Evolutionary conservation across 495 filamentous ascomycete genomes (phyloP).

Genomic region (Penicillium antarcticum): DNA sequence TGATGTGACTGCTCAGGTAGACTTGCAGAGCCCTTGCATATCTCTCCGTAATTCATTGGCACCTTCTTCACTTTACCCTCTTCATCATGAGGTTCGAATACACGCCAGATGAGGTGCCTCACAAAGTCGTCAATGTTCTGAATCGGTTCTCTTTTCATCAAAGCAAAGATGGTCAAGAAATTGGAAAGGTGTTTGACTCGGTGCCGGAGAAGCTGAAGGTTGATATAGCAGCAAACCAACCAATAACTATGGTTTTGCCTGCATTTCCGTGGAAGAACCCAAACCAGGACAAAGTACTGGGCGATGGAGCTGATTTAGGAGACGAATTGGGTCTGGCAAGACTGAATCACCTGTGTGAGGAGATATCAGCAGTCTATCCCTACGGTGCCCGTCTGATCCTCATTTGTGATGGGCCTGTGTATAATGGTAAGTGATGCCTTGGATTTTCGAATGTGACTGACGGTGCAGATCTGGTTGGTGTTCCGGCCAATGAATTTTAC

Average conservation of each 20-base stretch:
- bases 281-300: conserved; percentile 2
- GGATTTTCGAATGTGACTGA: neutral
- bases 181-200: conserved; percentile 1
- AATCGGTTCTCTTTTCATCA: neutral
- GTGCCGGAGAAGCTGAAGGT: conserved; percentile 1
- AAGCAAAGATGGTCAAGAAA: conserved; percentile 1
- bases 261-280: conserved; percentile 9
- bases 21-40: too few relatives aligned
- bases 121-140: neutral
- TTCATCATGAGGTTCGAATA: conserved; percentile 4
- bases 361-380: conserved; percentile 7
- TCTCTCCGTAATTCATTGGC: too few relatives aligned
- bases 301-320: neutral
- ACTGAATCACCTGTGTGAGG: conserved; percentile 6
- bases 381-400: conserved; percentile 7
- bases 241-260: conserved; percentile 4
- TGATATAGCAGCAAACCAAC: conserved; percentile 1
- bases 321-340: conserved; percentile 2
- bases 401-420: conserved; percentile 5
- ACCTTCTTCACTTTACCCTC: neutral
- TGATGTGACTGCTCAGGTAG: too few relatives aligned
- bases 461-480: conserved; percentile 3
- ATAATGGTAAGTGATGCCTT: neutral
- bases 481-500: conserved; percentile 3
- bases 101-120: neutral